Evolutionary conservation across 2,329 filamentous ascomycete genomes (phyloP), one percentile per base, ranked within the genome.

Genomic region (Zasmidium citrigriseum): DNA sequence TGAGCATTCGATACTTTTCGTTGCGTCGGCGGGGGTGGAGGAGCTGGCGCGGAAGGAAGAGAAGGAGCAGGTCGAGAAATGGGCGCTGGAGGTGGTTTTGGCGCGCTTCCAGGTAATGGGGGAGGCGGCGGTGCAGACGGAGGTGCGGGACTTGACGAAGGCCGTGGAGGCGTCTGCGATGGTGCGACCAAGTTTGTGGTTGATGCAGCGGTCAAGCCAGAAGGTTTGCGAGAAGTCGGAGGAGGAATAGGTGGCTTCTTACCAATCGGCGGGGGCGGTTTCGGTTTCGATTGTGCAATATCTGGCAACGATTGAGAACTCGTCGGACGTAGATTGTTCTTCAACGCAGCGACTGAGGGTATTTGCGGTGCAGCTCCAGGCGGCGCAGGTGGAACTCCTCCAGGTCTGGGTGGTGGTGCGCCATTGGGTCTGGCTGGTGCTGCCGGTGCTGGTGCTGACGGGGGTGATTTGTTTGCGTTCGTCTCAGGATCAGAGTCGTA

Each of bases 401-500:
- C 73, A 29, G 79, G 78, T 55, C 70, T 77, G 25, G 80, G 77
- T 12, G 69, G 67, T 25, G 68, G 67, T 27, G 66, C 62, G 50
- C 56, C 61, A 52, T 59, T 66, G 10, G 60, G 62, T 41, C 34
- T 9, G 7, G 34, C 34, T 47, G 55, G 55, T 56, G 44, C 62
- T 48, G 76, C 58, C 24, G 69, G 61, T 12, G 60, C 54, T 47
- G 54, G 72, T 14, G 82, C 84, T 44, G 81, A 83, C 69, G 79
- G 83, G 9, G 83, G 85, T 38, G 76, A 80, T 46, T 70, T 74
- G 65, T 75, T 73, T 44, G 64, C 61, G 46, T 74, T 72, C 7
- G 83, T 82, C 70, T 92, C 91, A n/a, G 89, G 86, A 71, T 96
- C 93, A 59, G 91, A 93, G 54, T 80, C 81, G 65, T 83, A 86